These are phyloP conservation scores for Chytriomyces sp. DNA, from an alignment of 192 early-diverging fungal genomes.

Conservation along the genomic window DNA sequence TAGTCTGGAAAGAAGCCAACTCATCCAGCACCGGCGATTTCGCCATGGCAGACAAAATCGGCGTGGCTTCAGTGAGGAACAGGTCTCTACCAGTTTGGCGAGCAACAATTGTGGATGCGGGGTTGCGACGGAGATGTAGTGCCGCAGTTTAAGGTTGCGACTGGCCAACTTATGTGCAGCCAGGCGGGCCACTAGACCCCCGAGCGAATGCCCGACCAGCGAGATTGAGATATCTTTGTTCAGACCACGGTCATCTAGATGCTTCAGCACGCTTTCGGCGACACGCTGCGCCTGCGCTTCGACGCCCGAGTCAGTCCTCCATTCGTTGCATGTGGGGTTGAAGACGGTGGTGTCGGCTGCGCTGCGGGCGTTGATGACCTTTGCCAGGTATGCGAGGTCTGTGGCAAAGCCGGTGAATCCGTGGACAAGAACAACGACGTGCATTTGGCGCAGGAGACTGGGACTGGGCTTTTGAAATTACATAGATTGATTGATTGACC, in stretches of 20 bases:
- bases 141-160: background rate
- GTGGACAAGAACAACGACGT: constrained; percentile 24
- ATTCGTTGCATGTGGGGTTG: background rate
- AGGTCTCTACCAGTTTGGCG: constrained; percentile 13
- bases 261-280: background rate
- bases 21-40: background rate
- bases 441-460: background rate
- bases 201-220: constrained; percentile 4
- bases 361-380: background rate
- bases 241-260: background rate
- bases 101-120: constrained; percentile 13
- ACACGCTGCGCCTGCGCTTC: constrained; percentile 7
- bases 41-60: background rate
- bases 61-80: constrained; percentile 2
- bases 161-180: background rate
- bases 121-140: constrained; percentile 20
- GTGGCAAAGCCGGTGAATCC: constrained; percentile 7
- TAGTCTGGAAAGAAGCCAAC: background rate
- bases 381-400: constrained; percentile 15
- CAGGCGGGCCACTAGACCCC: background rate
- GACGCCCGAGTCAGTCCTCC: background rate
- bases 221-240: background rate
- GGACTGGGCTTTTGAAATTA: too few species aligned
- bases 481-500: too few species aligned
- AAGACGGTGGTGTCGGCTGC: background rate